Conservation (phyloP, 179 eudicot species). For the Camellia oleifera region DNA sequence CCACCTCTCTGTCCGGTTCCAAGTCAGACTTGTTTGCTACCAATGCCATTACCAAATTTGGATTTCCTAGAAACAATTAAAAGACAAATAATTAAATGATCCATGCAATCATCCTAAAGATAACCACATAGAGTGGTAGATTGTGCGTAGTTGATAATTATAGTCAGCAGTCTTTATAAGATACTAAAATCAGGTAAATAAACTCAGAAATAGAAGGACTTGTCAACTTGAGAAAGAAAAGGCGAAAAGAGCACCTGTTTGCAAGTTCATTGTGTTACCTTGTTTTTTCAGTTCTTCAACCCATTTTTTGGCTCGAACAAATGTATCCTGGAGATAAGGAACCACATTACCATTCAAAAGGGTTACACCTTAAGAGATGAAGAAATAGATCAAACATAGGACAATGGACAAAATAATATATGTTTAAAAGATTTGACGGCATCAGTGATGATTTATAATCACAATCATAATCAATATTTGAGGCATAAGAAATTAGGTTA, state of each 20-base stretch:
- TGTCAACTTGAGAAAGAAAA: not conserved
- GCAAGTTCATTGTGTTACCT: constrained; percentile 37
- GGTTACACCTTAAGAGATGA: not conserved
- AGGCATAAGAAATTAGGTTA: not conserved
- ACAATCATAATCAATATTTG: not conserved
- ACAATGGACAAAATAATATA: not conserved
- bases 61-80: constrained; percentile 40
- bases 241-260: not conserved
- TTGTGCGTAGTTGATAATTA: not conserved
- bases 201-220: not conserved
- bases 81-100: not conserved
- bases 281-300: constrained; percentile 68
- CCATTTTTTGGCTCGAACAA: constrained; percentile 68
- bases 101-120: not conserved
- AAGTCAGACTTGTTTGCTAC: constrained; percentile 77
- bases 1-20: constrained; percentile 50
- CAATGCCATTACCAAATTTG: constrained; percentile 53
- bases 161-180: not conserved
- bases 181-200: not conserved
- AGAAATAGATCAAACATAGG: not conserved
- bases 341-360: not conserved
- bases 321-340: constrained; percentile 50
- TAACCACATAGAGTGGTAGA: not conserved
- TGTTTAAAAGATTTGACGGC: not conserved
- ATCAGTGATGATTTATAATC: not conserved